Evolutionary conservation across 2,329 filamentous ascomycete species (phyloP).

Genomic region (Aspergillus amoenus): DNA sequence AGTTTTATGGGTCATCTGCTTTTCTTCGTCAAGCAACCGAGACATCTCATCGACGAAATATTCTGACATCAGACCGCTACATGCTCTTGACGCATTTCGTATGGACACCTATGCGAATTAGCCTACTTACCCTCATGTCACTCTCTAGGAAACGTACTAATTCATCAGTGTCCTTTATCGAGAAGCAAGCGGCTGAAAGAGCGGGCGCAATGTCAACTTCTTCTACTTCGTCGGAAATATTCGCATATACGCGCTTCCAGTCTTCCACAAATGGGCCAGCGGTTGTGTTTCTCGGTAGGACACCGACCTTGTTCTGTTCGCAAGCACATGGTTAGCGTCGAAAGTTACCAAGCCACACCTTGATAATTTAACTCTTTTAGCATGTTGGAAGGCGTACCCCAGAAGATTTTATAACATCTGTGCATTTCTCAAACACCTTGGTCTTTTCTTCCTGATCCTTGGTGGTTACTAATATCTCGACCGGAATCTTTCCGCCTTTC

Average conservation of each 20-base stretch:
- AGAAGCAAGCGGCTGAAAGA: constrained; percentile 78
- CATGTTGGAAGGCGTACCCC: constrained; percentile 61
- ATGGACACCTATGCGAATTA: constrained; percentile 66
- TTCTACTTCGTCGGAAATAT: constrained; percentile 80
- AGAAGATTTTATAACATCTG: constrained; percentile 81
- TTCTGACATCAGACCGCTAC: constrained; percentile 89
- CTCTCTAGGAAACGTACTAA: constrained; percentile 52
- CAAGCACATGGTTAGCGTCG: not conserved
- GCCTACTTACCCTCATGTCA: constrained; percentile 1
- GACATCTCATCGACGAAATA: constrained; percentile 99
- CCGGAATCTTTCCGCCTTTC: constrained; percentile 86
- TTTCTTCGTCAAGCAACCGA: constrained; percentile 89
- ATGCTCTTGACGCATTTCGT: constrained; percentile 90
- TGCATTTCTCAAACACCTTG: constrained; percentile 80
- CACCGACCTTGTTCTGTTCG: constrained; percentile 78
- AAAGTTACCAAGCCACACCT: not conserved
- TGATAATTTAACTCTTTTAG: not conserved
- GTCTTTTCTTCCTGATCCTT: constrained; percentile 91
- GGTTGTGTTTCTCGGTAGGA: constrained; percentile 79
- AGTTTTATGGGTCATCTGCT: constrained; percentile 88
- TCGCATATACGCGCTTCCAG: constrained; percentile 82
- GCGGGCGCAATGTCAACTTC: constrained; percentile 83
- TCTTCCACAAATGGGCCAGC: constrained; percentile 90
- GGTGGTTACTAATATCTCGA: constrained; percentile 87
- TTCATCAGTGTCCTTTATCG: constrained; percentile 93